These are phyloP conservation scores for Coemansia brasiliensis DNA, from an alignment of 192 early-diverging fungal species.

Conservation along the genomic window DNA sequence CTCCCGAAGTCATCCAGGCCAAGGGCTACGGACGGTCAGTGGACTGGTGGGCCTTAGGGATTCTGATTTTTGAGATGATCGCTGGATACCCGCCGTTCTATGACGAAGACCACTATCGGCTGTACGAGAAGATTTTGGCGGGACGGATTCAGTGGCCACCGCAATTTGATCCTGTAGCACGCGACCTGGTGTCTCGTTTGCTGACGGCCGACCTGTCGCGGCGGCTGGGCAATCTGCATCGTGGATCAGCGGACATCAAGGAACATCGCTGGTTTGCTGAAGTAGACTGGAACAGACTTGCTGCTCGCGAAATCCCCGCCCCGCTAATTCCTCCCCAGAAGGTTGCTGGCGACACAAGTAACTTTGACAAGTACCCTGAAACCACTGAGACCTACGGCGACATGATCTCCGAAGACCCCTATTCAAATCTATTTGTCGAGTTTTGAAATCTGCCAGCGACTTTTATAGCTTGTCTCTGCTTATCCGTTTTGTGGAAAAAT, in stretches of 20 bases:
- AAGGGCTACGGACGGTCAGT: conserved; percentile 91
- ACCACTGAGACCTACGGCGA: conserved; percentile 86
- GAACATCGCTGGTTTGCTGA: conserved; percentile 93
- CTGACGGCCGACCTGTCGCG: conserved; percentile 80
- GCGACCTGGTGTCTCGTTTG: conserved; percentile 82
- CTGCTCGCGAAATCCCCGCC: conserved; percentile 70
- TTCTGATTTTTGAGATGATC: conserved; percentile 94
- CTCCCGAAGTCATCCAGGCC: conserved; percentile 88
- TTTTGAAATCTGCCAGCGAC: conserved; percentile 57
- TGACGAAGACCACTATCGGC: conserved; percentile 89
- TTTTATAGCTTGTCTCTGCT: not conserved
- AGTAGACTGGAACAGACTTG: conserved; percentile 84
- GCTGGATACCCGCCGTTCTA: conserved; percentile 95
- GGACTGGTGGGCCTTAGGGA: conserved; percentile 94
- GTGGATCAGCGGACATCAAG: conserved; percentile 88
- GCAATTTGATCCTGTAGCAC: conserved; percentile 77
- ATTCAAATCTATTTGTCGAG: conserved; percentile 70
- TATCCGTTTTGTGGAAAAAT: too few relatives aligned
- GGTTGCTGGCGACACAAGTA: conserved; percentile 85
- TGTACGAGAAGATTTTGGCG: conserved; percentile 91
- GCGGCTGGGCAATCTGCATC: conserved; percentile 84
- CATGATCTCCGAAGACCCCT: conserved; percentile 64
- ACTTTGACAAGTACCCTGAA: conserved; percentile 96
- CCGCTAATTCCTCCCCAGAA: conserved; percentile 83
- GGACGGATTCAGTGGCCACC: conserved; percentile 84